Evolutionary conservation across 305 asterid species (phyloP), one percentile per base, ranked within the genome.

Genomic region (Vinca major): DNA sequence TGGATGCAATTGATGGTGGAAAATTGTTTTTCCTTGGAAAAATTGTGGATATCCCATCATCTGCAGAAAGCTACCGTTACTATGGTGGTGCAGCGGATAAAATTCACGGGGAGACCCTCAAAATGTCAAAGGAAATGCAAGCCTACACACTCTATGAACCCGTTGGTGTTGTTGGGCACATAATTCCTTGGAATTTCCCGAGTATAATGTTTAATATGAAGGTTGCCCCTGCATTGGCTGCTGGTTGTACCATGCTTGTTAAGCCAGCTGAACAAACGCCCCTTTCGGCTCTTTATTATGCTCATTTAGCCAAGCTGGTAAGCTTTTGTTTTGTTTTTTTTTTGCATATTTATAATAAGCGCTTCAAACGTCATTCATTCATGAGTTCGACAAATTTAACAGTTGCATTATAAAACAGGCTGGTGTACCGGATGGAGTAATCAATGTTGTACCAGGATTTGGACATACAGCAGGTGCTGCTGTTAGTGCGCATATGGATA

Each of bases 221-320:
- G 65, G 83, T 79, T 69, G 80, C 56, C 37, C 81, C 86, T 2
- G 74, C 83, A 7, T 69, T 81, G 61, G 86, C 86, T 0, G 81
- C 83, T 2, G 86, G 86, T 2, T 81, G 86, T 17, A 81, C 86
- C 52, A 79, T 79, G 83, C 68, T 81, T 50, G 81, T 81, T 64
- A 81, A 81, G 74, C 86, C 86, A 40, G 80, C 86, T 0, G 86
- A 81, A 58, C 81, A 81, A 49, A 79, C 83, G 1, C 86, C 86
- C 21, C 80, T 79, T 21, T 76, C 86, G 0, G 86, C 81, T 41
- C 83, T 81, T 61, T 81, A 58, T 73, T 81, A 79, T 52, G 81
- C 86, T 62, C 83, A 81, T 47, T 63, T 81, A 14, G 73, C 86
- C 7, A 81, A 79, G 43, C 68, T 65, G 78, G 86, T 81, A 63